phyloP scores from a whole-genome alignment of 331 rosid species.

The Malus hybrid region DNA sequence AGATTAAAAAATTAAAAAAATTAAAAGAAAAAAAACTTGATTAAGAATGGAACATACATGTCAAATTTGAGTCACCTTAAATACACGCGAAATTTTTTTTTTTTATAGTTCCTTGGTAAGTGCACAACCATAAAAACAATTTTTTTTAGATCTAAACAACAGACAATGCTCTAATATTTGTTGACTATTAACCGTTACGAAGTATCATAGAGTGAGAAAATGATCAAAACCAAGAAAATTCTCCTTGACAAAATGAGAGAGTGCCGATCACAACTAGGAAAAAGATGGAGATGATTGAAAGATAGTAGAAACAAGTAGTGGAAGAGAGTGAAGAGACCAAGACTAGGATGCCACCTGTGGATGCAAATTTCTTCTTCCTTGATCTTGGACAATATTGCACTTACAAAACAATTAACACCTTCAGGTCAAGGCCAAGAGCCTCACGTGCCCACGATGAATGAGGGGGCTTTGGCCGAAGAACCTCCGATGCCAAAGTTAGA shows the following conservation, averaged over 20 bases:
- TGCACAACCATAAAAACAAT: accelerated
- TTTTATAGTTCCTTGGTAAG: too few relatives aligned
- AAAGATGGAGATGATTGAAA: background rate
- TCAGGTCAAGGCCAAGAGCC: too few relatives aligned
- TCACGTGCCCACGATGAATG: too few relatives aligned
- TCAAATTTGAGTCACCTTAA: background rate
- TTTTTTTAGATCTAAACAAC: background rate
- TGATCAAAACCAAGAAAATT: background rate
- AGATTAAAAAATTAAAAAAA: background rate
- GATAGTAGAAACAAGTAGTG: too few relatives aligned
- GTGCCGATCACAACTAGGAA: background rate
- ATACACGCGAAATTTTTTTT: too few relatives aligned
- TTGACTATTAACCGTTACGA: background rate
- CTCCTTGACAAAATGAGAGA: background rate
- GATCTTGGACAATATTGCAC: too few relatives aligned
- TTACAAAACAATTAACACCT: too few relatives aligned
- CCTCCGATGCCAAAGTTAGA: too few relatives aligned
- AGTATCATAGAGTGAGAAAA: background rate
- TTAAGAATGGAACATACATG: background rate
- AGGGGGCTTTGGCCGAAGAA: too few relatives aligned
- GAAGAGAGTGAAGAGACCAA: too few relatives aligned
- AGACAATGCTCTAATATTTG: background rate
- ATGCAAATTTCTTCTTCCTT: too few relatives aligned
- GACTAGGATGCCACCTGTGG: too few relatives aligned
- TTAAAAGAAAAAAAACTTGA: background rate